A percentile compares a stretch with the other conserved stretches of the same genome.
These are phyloP conservation scores for Mortierella sp. DNA, from an alignment of 371 early-diverging fungal genomes.

Conservation along the genomic window DNA sequence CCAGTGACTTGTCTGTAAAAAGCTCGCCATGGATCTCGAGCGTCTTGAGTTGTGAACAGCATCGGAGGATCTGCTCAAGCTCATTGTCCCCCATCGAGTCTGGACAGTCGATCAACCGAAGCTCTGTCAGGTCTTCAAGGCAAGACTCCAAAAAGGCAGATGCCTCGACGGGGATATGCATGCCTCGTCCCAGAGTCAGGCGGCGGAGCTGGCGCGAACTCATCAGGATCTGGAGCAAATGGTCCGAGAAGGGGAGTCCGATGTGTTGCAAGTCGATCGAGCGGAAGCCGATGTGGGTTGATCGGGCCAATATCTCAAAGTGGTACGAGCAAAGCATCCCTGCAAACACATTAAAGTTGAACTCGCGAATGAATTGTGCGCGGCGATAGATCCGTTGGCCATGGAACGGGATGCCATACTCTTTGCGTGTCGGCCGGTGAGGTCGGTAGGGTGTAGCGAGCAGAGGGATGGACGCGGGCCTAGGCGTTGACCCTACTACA, in stretches of 20 bases:
- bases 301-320: slow-evolving; percentile 50
- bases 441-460: slow-evolving; percentile 35
- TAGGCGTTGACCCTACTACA: no score
- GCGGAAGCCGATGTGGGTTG: slow-evolving; percentile 38
- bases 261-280: slow-evolving; percentile 28
- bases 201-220: slow-evolving; percentile 22
- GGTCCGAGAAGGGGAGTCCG: slow-evolving; percentile 33
- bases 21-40: slow-evolving; percentile 44
- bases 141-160: slow-evolving; percentile 24
- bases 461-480: background rate
- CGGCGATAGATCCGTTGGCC: slow-evolving; percentile 39
- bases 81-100: slow-evolving; percentile 30
- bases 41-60: slow-evolving; percentile 18
- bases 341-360: slow-evolving; percentile 28
- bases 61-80: slow-evolving; percentile 17
- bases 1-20: slow-evolving; percentile 43
- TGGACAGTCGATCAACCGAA: slow-evolving; percentile 26
- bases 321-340: slow-evolving; percentile 23
- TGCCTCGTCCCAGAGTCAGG: slow-evolving; percentile 15
- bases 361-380: slow-evolving; percentile 41
- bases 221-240: slow-evolving; percentile 33
- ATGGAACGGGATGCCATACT: slow-evolving; percentile 50
- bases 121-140: slow-evolving; percentile 20
- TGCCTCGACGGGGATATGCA: slow-evolving; percentile 28
- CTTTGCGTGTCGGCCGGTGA: slow-evolving; percentile 11